phyloP scores from a whole-genome alignment of 768 basidiomycete species.

The Boletus sp. region DNA sequence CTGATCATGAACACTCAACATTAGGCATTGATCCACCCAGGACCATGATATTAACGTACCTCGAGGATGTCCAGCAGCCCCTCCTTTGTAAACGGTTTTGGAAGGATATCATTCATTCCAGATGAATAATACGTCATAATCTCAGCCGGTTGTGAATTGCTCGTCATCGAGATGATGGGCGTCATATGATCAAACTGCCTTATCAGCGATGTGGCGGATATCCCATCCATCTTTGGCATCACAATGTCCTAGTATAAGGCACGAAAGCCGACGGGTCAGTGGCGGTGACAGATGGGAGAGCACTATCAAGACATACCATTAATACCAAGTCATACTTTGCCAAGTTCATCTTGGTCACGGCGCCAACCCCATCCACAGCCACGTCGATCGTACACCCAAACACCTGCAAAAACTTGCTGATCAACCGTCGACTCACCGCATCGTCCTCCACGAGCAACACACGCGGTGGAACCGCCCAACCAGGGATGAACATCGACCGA shows the following conservation, averaged over 20 bases:
- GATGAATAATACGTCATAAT: constrained; percentile 34
- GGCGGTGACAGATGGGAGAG: background rate
- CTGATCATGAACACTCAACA: background rate
- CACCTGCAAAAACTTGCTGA: constrained; percentile 91
- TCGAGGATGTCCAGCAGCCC: constrained; percentile 91
- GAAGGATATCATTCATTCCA: constrained; percentile 45
- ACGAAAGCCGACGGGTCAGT: background rate
- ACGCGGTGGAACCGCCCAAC: constrained; percentile 87
- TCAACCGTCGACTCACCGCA: constrained; percentile 82
- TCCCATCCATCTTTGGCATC: constrained; percentile 87
- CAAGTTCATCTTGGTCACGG: constrained; percentile 94
- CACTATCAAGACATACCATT: constrained; percentile 61
- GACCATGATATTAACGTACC: constrained; percentile 36
- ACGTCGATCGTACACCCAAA: constrained; percentile 95
- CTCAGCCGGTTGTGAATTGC: constrained; percentile 42
- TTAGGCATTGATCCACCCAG: no score
- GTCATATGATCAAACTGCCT: constrained; percentile 79
- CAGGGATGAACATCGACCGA: constrained; percentile 78
- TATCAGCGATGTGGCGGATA: constrained; percentile 89
- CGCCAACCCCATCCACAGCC: constrained; percentile 88
- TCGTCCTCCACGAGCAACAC: constrained; percentile 97
- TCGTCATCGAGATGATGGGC: no score
- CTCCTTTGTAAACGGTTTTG: constrained; percentile 97
- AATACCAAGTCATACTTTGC: constrained; percentile 95
- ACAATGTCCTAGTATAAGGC: constrained; percentile 84